A percentile compares a stretch with the other conserved stretches of the same genome.
Evolutionary conservation across 768 basidiomycete species (phyloP).

Genomic region (Zangia roseola): DNA sequence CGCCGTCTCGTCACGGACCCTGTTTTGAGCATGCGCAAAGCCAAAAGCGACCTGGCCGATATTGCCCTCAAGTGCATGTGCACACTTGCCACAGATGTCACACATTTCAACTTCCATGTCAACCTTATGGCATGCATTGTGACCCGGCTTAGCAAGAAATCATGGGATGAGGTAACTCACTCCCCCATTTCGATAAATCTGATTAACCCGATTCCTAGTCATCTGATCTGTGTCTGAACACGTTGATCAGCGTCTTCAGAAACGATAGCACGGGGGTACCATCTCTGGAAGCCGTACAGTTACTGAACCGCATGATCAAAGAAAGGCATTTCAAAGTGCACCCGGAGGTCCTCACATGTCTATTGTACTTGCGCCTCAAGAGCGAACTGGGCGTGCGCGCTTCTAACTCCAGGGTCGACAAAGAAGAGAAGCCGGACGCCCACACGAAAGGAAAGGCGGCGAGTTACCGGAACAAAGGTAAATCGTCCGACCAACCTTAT

Average conservation of each 20-base stretch:
- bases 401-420: constrained; percentile 67
- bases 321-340: constrained; percentile 88
- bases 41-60: constrained; percentile 62
- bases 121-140: constrained; percentile 91
- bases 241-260: constrained; percentile 79
- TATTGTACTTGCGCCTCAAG: constrained; percentile 83
- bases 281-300: constrained; percentile 85
- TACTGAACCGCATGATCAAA: constrained; percentile 95
- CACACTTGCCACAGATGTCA: constrained; percentile 74
- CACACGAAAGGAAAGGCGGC: constrained; percentile 38
- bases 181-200: constrained; percentile 3
- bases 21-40: constrained; percentile 38
- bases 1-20: constrained; percentile 19
- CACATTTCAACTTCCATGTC: constrained; percentile 95
- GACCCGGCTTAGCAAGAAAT: constrained; percentile 75
- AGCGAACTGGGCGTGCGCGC: constrained; percentile 81
- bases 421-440: constrained; percentile 37
- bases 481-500: constrained; percentile 63
- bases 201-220: constrained; percentile 46
- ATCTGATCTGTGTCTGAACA: constrained; percentile 81
- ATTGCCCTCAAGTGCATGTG: constrained; percentile 84
- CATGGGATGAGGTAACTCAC: constrained; percentile 81
- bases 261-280: constrained; percentile 76
- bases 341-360: constrained; percentile 81
- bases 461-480: constrained; percentile 49